Evolutionary conservation across 202 grass and related monocot genomes (phyloP).

Genomic region (Carex arenaria): DNA sequence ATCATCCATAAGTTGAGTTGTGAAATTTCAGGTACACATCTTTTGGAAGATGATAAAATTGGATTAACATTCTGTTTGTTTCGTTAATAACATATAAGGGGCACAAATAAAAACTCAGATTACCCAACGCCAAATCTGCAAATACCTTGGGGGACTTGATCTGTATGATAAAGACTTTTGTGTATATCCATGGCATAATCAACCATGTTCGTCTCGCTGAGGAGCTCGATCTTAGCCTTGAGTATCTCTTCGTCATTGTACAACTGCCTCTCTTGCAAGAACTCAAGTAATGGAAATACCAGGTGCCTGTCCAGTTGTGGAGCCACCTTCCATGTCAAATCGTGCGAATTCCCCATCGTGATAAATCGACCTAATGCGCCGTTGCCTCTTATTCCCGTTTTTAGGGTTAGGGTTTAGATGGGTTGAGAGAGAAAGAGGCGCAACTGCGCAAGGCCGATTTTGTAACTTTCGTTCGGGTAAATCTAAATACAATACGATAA

Average conservation of each 20-base stretch:
- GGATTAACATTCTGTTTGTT: neutral
- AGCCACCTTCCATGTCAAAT: constrained; percentile 65
- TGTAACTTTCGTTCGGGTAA: neutral
- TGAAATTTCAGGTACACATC: neutral
- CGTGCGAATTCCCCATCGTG: constrained; percentile 32
- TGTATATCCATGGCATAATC: constrained; percentile 98
- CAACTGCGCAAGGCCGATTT: neutral
- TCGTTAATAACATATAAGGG: neutral
- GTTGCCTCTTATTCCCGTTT: neutral
- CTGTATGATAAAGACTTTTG: constrained; percentile 82
- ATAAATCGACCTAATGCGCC: constrained; percentile 39
- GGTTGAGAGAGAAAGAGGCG: constrained; percentile 16
- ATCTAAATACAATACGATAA: neutral
- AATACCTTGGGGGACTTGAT: constrained; percentile 64
- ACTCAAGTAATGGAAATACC: constrained; percentile 89
- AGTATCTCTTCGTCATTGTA: constrained; percentile 76
- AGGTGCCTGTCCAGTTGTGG: constrained; percentile 76
- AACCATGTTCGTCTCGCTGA: constrained; percentile 95
- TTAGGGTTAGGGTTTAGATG: constrained; percentile 40
- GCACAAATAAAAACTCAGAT: neutral
- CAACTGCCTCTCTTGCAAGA: constrained; percentile 77
- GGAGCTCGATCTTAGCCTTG: constrained; percentile 82
- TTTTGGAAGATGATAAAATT: neutral
- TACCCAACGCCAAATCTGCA: neutral
- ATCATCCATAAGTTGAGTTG: neutral